Evolutionary conservation across 805 yeast genomes (phyloP), one percentile per base, ranked within the genome.

Genomic region (Yarrowia sp.): DNA sequence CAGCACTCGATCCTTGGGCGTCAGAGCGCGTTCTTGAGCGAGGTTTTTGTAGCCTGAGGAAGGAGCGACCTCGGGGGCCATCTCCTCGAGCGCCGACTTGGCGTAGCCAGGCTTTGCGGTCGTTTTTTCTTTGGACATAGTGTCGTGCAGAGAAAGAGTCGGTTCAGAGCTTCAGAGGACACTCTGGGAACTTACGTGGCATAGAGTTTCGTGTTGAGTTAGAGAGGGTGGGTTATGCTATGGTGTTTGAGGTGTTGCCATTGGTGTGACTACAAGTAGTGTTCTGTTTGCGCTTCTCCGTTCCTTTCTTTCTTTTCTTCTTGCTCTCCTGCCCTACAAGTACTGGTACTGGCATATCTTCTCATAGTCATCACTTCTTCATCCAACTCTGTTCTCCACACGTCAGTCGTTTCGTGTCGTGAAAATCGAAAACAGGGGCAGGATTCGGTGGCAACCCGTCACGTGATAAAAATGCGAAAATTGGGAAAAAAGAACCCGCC

Each of bases 1-100:
- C 27, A 64, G 60, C 22, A 65, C 33, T 9, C 64, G 44, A 56
- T 68, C 70, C 16, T 39, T 24, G 41, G 41, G 39, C 19, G 51
- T 58, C 62, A 44, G 32, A 14, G 39, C 42, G 32, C 62, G 51
- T 31, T 58, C 41, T 24, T 58, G 33, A 13, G 61, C 47, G 29
- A 55, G 61, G 47, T 55, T 39, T n/a, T 38, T 55, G 58, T 51
- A 51, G 16, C 58, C 58, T 14, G 31, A 24, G 6, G 33, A 36
- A 25, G 61, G 46, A 9, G 38, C n/a, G 38, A 55, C 38, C 38
- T 55, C 61, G 10, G 61, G 61, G 12, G 47, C 46, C 47, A 55
- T 55, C 61, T 55, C 61, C 61, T 55, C 61, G 27, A 55, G 47
- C 6, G 61, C 61, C 31, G 61, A 55, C 14, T 55, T 55, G 31